Percentiles rank a stretch among this genome's conserved stretches.
Conservation (phyloP, 2,329 filamentous ascomycete genomes). For the Didymella sp. region DNA sequence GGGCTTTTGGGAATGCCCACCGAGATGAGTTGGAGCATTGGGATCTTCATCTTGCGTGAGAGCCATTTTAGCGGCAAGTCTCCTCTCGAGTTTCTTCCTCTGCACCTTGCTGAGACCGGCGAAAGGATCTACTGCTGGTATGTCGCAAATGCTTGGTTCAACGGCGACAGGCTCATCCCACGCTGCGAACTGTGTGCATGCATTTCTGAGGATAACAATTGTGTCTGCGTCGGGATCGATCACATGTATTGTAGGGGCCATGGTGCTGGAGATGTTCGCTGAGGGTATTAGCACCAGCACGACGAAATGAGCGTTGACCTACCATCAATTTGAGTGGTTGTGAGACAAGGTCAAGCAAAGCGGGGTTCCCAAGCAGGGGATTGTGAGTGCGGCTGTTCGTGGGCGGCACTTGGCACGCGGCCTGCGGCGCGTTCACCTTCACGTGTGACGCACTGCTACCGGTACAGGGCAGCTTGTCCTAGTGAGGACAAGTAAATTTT, state of each 20-base stretch:
- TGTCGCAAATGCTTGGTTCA: too few relatives aligned
- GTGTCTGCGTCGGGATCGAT: slow-evolving; percentile 1
- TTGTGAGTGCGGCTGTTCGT: background rate
- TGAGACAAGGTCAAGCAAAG: too few relatives aligned
- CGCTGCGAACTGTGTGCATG: background rate
- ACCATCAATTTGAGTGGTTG: background rate
- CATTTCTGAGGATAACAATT: slow-evolving; percentile 1
- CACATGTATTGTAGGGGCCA: background rate
- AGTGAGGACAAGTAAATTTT: too few relatives aligned
- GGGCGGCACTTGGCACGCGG: background rate
- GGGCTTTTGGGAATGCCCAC: too few relatives aligned
- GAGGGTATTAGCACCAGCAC: background rate
- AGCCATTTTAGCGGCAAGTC: too few relatives aligned
- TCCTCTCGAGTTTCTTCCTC: too few relatives aligned
- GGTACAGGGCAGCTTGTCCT: too few relatives aligned
- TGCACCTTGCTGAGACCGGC: too few relatives aligned
- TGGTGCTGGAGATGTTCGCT: background rate
- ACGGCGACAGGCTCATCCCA: background rate
- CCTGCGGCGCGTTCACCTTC: background rate
- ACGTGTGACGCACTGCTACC: background rate
- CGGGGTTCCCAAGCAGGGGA: too few relatives aligned
- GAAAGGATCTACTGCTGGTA: too few relatives aligned
- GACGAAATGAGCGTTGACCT: background rate
- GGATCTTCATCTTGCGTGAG: too few relatives aligned
- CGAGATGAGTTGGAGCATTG: too few relatives aligned